Evolutionary conservation across 768 basidiomycete species (phyloP), one percentile per base, ranked within the genome.

Genomic region (Naganishia randhawae): DNA sequence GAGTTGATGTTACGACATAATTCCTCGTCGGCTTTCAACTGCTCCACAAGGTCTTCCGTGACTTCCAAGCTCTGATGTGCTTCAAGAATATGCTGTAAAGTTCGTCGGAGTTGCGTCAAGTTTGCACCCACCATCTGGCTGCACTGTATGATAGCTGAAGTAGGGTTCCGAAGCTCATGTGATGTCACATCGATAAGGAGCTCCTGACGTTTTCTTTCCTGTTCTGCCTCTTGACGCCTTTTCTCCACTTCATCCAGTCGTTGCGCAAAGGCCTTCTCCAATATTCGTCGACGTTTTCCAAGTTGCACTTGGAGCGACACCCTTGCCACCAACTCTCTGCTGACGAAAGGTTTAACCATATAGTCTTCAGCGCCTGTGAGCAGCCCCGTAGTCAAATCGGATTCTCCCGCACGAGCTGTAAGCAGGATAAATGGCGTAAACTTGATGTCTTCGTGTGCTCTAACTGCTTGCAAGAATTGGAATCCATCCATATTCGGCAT

Each of bases 151-250:
- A 78, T 75, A 5, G 76, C 76, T 25, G 73, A 35, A 51, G 75
- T 78, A 3, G 75, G 77, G 39, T 77, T 79, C 27, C 76, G 72
- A 19, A 78, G 73, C 50, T 77, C 74, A 50, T 77, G 75, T 8
- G 81, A 80, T 0, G 80, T 81, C 29, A 82, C 80, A 62, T 82
- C 82, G 50, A 82, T 79, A 31, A 83, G 70, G 31, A 82, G 73
- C 70, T 82, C 80, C 70, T 82, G 82, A 41, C 77, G 79, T 3
- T 81, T 75, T 52, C 78, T 76, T 52, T 77, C 78, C 67, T 77
- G 76, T 64, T 77, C 80, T 0, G 79, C 79, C 29, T 74, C 74
- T 16, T 73, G 65, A n/a, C 76, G 53, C 33, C 78, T 52, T 61
- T 76, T 66, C 41, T 81, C 75, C 0, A 76, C 74, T 68, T 77